Evolutionary conservation across 129 eudicot genomes (phyloP), one percentile per base, ranked within the genome.

Genomic region (Flaveria linearis): DNA sequence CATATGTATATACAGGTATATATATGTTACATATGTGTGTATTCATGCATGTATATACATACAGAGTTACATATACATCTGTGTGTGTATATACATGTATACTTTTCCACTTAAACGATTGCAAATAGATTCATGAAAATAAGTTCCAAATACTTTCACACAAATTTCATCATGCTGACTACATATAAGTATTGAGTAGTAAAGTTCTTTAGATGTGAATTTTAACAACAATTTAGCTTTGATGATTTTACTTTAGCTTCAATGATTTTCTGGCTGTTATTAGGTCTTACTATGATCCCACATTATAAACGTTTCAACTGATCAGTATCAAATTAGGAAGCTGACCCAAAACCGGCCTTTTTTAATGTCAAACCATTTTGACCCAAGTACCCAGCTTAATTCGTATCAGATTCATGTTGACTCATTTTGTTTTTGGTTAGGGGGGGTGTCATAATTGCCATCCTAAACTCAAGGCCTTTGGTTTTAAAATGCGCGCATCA

Each of bases 131-230:
- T 10, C 62, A 20, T 17, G 2, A 22, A 57, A 57, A 20, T 7
- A 55, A 55, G 25, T 18, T 57, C 23, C 15, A 57, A 9, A 25
- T 2, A 12, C 68, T 61, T 61, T 13, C 6, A 61, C 42, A 26
- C 42, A 61, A 61, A 13, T 61, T 61, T 61, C 68, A 61, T 25
- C 68, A 1, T 61, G 42, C 28, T 61, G 68, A 28, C 68, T 61
- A 4, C 68, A 61, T 61, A 28, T 26, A 25, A 6, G 17, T 12
- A 60, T 10, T 25, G 60, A n/a, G n/a, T 28, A 26, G 42, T 61
- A 1, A 60, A 60, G 66, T 60, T 60, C 66, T 60, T 25, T 60
- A 23, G 66, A 60, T 60, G 66, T 60, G 16, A 26, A 15, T 23
- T 60, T 23, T 11, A 23, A 60, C 68, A 26, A 28, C 68, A 61